A percentile compares a stretch with the other conserved stretches of the same genome.
These are phyloP conservation scores for Parafenestella ontariensis DNA, from an alignment of 2,329 filamentous ascomycete genomes.

Conservation along the genomic window DNA sequence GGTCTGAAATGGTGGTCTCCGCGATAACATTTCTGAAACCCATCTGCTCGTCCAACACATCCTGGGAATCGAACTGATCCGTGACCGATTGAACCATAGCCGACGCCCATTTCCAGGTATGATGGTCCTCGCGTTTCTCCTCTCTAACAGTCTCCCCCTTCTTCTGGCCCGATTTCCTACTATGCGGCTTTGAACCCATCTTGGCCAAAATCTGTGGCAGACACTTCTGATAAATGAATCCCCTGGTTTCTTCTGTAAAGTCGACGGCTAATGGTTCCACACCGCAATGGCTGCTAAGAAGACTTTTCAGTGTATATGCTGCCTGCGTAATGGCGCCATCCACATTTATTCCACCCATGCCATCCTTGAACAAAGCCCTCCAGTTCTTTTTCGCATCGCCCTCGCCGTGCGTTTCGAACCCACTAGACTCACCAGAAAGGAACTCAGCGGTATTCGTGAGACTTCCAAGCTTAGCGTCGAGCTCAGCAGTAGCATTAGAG, in stretches of 20 bases:
- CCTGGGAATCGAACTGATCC: constrained; percentile 24
- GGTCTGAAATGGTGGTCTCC: constrained; percentile 18
- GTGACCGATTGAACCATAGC: constrained; percentile 20
- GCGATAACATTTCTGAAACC: constrained; percentile 17
- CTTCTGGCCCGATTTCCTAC: not conserved
- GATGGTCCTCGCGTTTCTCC: not conserved
- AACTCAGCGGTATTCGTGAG: constrained; percentile 16
- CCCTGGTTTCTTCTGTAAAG: constrained; percentile 22
- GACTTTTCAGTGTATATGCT: constrained; percentile 23
- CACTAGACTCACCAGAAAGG: constrained; percentile 14
- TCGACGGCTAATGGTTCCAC: constrained; percentile 24
- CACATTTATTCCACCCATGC: constrained; percentile 21
- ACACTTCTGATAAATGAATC: constrained; percentile 20
- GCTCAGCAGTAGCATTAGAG: constrained; percentile 7
- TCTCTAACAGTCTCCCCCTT: not conserved
- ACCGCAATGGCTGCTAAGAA: constrained; percentile 24
- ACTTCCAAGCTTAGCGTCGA: constrained; percentile 14
- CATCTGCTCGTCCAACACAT: constrained; percentile 21
- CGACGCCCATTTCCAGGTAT: constrained; percentile 4
- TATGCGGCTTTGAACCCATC: not conserved
- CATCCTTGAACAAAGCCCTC: constrained; percentile 17
- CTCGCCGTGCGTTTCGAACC: constrained; percentile 2
- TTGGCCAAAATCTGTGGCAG: constrained; percentile 18
- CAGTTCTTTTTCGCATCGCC: not conserved
- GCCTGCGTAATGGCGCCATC: constrained; percentile 24